Evolutionary conservation across 2,329 filamentous ascomycete genomes (phyloP), one percentile per base, ranked within the genome.

Genomic region (Ciborinia camelliae): DNA sequence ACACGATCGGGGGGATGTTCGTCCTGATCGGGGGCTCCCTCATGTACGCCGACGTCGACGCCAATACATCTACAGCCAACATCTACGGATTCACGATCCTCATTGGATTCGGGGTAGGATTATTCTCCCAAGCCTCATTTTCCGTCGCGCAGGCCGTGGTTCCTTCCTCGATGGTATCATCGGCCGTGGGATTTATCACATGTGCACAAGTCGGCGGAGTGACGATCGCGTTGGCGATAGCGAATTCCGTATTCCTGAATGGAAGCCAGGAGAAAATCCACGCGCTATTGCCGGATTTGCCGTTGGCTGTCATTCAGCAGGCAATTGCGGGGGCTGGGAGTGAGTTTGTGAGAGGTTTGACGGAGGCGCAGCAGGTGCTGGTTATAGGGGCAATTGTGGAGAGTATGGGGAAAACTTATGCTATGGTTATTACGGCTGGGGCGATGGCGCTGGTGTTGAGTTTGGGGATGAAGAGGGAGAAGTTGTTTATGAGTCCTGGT

Each of bases 161-260:
- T 14, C 4, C 70, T 0, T 72, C 74, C 2, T 63, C 71, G 0
- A 62, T 75, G 7, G 69, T 78, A 3, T 62, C 76, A 9, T 67
- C 70, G 2, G 75, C 76, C 1, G 74, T 80, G 6, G 76, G 77
- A 1, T 79, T 77, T 68, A 78, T 79, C 52, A 76, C 73, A 12
- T 73, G 73, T 37, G 76, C 74, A 0, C 77, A 79, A 65, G 69
- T 78, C 4, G 69, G 69, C 8, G 76, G 77, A 8, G 71, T 75
- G 15, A 76, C 77, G 0, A 76, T 79, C 65, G 72, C 76, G 0
- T 69, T 79, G 7, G 73, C 76, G 1, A 78, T 79, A 47, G 75
- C 77, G 5, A 78, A 76, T 50, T 71, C 71, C 0, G 72, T 78
- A 20, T 80, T 78, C 71, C 69, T 79, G 45, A 79, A 78, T 55